Percentiles rank a stretch among this genome's conserved stretches.
These are phyloP conservation scores for Bruguiera parviflora DNA, from an alignment of 345 rosid genomes.

Conservation along the genomic window DNA sequence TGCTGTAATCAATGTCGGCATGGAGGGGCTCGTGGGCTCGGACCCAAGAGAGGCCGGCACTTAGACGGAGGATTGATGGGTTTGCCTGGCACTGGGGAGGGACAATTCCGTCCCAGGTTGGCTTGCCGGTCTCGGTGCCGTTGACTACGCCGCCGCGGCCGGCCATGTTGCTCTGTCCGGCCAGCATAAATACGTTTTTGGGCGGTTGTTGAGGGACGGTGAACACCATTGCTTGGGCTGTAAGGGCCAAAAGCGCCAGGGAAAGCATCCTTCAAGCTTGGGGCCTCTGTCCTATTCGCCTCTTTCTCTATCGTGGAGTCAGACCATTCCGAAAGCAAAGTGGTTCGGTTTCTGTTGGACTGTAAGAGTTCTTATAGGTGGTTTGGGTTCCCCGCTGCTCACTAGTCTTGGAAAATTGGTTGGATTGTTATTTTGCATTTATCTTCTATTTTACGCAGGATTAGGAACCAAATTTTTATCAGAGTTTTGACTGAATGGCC, in stretches of 20 bases:
- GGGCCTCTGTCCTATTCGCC: background rate
- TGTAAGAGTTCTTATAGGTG: too few relatives aligned
- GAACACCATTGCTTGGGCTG: background rate
- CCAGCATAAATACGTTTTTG: conserved; percentile 22
- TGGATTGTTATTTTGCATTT: too few relatives aligned
- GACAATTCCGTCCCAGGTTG: conserved; percentile 24
- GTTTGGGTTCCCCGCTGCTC: too few relatives aligned
- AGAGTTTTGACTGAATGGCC: too few relatives aligned
- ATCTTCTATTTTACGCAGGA: too few relatives aligned
- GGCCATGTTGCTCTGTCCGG: conserved; percentile 39
- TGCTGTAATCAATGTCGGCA: conserved; percentile 26
- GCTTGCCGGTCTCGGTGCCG: conserved; percentile 7
- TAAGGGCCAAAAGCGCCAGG: conserved; percentile 6
- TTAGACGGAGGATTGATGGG: conserved; percentile 25
- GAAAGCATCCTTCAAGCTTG: conserved; percentile 6
- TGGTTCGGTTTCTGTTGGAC: background rate
- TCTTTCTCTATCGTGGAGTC: background rate
- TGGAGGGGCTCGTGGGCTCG: conserved; percentile 30
- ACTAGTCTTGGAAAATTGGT: too few relatives aligned
- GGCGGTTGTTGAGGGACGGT: background rate
- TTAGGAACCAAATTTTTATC: too few relatives aligned
- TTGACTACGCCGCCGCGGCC: conserved; percentile 29
- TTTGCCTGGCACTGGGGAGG: conserved; percentile 28
- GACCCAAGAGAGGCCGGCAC: conserved; percentile 21
- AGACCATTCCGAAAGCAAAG: background rate